Evolutionary conservation across 2,329 filamentous ascomycete species (phyloP).

Genomic region (Microcera coccophila): DNA sequence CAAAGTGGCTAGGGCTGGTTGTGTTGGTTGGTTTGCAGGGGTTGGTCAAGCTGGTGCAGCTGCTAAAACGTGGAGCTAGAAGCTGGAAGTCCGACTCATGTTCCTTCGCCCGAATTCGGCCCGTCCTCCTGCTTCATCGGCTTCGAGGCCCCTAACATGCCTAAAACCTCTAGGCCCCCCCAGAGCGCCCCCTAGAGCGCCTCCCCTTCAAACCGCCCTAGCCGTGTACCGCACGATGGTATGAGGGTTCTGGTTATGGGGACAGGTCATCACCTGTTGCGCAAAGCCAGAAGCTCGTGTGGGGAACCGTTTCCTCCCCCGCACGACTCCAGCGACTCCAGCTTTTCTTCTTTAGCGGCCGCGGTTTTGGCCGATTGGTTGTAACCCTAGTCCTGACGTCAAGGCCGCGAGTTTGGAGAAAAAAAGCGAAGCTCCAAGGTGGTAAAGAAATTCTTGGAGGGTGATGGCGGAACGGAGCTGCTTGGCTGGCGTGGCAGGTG

Average conservation of each 20-base stretch:
- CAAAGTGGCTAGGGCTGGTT: no score
- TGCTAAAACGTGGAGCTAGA: background rate
- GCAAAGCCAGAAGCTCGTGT: constrained; percentile 2
- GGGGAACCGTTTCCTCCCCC: constrained; percentile 21
- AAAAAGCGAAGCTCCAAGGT: background rate
- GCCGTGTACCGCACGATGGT: no score
- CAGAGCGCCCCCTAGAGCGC: no score
- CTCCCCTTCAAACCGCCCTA: no score
- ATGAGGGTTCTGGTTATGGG: background rate
- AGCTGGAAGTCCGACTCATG: background rate
- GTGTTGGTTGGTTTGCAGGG: no score
- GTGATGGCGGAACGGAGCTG: background rate
- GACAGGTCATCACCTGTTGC: background rate
- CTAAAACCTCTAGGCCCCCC: no score
- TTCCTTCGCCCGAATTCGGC: no score
- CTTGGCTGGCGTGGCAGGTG: no score
- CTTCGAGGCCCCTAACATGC: no score
- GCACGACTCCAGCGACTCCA: constrained; percentile 17
- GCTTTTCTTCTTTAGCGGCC: no score
- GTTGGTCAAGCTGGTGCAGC: no score
- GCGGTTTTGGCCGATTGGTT: constrained; percentile 21
- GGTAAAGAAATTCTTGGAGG: constrained; percentile 4
- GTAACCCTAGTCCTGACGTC: background rate
- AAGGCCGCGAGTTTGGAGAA: background rate
- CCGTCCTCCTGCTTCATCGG: no score